phyloP scores from a whole-genome alignment of 2,329 filamentous ascomycete genomes.

The Colletotrichum falcatum region DNA sequence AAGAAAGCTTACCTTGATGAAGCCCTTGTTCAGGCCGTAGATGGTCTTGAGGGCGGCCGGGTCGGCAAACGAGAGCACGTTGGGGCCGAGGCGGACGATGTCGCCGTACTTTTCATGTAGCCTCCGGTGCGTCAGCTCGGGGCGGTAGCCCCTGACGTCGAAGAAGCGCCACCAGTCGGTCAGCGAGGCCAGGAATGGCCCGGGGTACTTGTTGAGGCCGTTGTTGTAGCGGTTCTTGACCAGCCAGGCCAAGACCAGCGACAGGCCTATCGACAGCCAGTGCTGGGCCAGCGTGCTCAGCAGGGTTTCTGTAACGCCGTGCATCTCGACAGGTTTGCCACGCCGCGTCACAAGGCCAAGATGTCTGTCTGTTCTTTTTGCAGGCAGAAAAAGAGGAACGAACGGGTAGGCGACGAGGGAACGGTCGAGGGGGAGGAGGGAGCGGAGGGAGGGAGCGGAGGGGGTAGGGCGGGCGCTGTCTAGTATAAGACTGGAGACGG shows the following conservation, averaged over 20 bases:
- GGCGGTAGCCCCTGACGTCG: conserved; percentile 73
- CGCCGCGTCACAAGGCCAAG: neutral
- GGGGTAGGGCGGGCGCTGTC: too few relatives aligned
- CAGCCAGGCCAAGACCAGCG: conserved; percentile 55
- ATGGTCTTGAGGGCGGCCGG: conserved; percentile 80
- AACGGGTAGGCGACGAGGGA: too few relatives aligned
- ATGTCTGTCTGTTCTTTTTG: neutral
- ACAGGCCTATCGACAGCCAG: conserved; percentile 55
- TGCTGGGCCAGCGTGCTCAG: conserved; percentile 53
- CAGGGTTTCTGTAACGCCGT: conserved; percentile 51
- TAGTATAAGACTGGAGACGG: conserved; percentile 5
- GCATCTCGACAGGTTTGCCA: conserved; percentile 33
- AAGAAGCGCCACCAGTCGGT: conserved; percentile 79
- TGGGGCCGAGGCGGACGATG: conserved; percentile 81
- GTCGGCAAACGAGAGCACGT: conserved; percentile 78
- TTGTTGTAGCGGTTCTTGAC: conserved; percentile 62
- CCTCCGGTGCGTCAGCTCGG: conserved; percentile 75
- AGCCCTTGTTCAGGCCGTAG: conserved; percentile 86
- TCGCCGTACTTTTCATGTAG: conserved; percentile 80
- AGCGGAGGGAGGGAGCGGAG: too few relatives aligned
- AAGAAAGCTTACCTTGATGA: conserved; percentile 71
- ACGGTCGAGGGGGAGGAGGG: too few relatives aligned
- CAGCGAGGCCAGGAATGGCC: conserved; percentile 74
- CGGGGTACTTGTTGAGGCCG: conserved; percentile 78
- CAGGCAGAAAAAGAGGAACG: neutral